phyloP scores from a whole-genome alignment of 225 moss, liverwort and hornwort genomes.

The Sphagnum tenellum region DNA sequence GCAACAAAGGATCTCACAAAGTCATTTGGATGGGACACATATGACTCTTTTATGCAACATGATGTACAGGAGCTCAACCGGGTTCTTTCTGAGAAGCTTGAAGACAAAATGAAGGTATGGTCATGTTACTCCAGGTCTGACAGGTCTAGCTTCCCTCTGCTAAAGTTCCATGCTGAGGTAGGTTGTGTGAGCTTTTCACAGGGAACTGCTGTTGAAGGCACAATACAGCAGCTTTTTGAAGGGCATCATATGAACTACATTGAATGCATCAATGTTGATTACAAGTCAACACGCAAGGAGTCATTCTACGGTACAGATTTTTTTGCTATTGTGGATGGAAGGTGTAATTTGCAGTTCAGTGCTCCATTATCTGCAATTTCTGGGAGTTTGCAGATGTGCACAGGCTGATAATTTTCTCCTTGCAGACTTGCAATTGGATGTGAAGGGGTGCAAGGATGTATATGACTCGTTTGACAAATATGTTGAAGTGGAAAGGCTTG shows the following conservation, averaged over 20 bases:
- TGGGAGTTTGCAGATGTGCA: not conserved
- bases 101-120: constrained; percentile 73
- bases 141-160: too few relatives aligned
- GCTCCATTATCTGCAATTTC: not conserved
- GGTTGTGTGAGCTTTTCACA: constrained; percentile 14
- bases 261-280: constrained; percentile 77
- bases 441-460: constrained; percentile 81
- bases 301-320: constrained; percentile 59
- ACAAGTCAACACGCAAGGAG: constrained; percentile 80
- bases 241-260: constrained; percentile 87
- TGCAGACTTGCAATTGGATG: constrained; percentile 75
- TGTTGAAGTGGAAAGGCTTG: constrained; percentile 74
- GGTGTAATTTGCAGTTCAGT: too few relatives aligned
- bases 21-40: constrained; percentile 79
- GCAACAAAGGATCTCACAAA: constrained; percentile 73
- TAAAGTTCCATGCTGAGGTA: not conserved
- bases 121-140: not conserved
- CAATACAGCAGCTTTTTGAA: constrained; percentile 78
- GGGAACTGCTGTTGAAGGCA: constrained; percentile 77
- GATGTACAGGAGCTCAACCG: constrained; percentile 81
- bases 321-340: not conserved
- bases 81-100: constrained; percentile 73
- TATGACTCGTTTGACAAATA: constrained; percentile 85
- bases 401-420: not conserved
- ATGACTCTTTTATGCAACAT: constrained; percentile 78